These are phyloP conservation scores for Fusarium tupiense DNA, from an alignment of 2,329 filamentous ascomycete genomes.

Conservation along the genomic window DNA sequence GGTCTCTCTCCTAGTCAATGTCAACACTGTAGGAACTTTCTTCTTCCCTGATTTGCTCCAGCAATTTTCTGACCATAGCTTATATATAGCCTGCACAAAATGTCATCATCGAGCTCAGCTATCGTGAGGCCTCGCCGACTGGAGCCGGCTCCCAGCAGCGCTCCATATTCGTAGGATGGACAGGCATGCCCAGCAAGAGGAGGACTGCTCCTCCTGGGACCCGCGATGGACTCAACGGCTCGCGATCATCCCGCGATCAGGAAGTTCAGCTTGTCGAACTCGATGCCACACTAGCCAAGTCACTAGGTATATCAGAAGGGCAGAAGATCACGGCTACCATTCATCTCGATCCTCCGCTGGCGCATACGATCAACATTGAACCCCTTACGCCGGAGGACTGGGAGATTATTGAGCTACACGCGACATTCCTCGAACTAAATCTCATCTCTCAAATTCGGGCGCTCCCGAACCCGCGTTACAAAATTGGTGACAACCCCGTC, in stretches of 20 bases:
- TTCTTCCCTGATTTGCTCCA: background rate
- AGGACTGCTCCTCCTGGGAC: conserved; percentile 77
- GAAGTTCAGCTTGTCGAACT: conserved; percentile 84
- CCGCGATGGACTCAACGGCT: conserved; percentile 75
- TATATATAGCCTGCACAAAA: conserved; percentile 85
- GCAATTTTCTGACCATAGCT: conserved; percentile 11
- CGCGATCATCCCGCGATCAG: conserved; percentile 73
- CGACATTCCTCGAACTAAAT: conserved; percentile 94
- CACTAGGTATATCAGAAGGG: conserved; percentile 81
- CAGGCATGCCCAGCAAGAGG: conserved; percentile 94
- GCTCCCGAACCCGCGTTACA: conserved; percentile 83
- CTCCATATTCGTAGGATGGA: conserved; percentile 93
- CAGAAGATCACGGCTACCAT: conserved; percentile 78
- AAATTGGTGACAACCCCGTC: conserved; percentile 59
- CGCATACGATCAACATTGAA: conserved; percentile 96
- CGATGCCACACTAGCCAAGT: conserved; percentile 82
- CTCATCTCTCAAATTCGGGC: conserved; percentile 92
- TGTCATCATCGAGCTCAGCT: conserved; percentile 92
- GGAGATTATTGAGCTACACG: conserved; percentile 98
- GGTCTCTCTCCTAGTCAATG: conserved; percentile 84
- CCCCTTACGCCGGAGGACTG: conserved; percentile 94
- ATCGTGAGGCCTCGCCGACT: conserved; percentile 62
- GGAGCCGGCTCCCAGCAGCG: conserved; percentile 62
- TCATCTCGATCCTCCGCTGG: conserved; percentile 89
- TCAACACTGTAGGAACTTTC: conserved; percentile 77